Evolutionary conservation across 108 stramenopile genomes (phyloP).

Genomic region (Mediolabrus comicus): DNA sequence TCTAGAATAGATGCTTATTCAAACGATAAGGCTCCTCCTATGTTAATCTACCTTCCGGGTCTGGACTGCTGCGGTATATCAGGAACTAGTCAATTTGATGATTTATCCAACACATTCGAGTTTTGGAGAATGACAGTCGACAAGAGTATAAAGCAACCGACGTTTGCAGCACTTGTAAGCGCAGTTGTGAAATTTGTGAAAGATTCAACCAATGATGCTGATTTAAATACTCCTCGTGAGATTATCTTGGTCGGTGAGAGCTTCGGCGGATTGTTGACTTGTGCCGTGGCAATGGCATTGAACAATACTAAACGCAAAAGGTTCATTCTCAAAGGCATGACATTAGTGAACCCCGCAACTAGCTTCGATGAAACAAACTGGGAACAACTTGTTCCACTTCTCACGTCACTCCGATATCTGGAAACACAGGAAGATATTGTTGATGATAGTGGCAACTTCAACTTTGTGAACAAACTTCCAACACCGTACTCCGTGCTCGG

Average conservation of each 20-base stretch:
- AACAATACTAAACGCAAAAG: conserved; percentile 19
- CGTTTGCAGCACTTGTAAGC: conserved; percentile 60
- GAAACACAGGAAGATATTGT: conserved; percentile 26
- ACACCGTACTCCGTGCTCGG: conserved; percentile 73
- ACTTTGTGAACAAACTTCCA: conserved; percentile 30
- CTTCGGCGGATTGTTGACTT: conserved; percentile 83
- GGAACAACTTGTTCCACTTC: conserved; percentile 62
- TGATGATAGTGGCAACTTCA: conserved; percentile 22
- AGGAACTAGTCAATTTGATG: conserved; percentile 76
- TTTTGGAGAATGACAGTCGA: conserved; percentile 74
- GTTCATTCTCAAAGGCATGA: conserved; percentile 56
- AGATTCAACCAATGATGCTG: conserved; percentile 20
- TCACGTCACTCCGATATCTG: conserved; percentile 56
- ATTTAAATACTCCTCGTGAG: conserved; percentile 33
- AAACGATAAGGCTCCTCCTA: conserved; percentile 13
- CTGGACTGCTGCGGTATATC: conserved; percentile 90
- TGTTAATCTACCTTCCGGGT: conserved; percentile 81
- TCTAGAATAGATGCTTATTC: neutral
- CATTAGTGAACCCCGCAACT: conserved; percentile 90
- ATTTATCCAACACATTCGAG: conserved; percentile 73
- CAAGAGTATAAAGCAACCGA: conserved; percentile 40
- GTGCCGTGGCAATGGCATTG: conserved; percentile 66
- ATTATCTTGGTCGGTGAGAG: conserved; percentile 83
- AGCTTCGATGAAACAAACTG: conserved; percentile 81
- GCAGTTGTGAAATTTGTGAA: conserved; percentile 53